Evolutionary conservation across 177 flowering plant species (phyloP), one percentile per base, ranked within the genome.

Genomic region (Vitis hybrid): DNA sequence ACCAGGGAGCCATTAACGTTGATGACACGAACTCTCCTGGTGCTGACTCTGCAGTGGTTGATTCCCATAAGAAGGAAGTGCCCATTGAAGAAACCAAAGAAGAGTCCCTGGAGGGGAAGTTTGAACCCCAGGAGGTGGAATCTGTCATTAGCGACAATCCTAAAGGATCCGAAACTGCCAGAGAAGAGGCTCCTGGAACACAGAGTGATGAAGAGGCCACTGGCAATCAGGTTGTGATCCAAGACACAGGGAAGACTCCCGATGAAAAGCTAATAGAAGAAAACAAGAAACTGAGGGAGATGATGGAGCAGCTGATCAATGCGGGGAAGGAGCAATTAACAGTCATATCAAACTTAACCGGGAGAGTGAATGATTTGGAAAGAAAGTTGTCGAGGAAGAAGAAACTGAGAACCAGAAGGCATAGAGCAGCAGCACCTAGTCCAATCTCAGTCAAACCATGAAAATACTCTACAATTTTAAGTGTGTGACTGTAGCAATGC

Each of bases 311-410:
- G 75, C 73, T 88, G 56, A 66, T 90, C 7, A 73, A 83, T 62
- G 80, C 86, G 3, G 96, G 94, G 16, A 86, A 81, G 48, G 82
- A 87, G 31, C 92, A 93, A 80, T 52, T 89, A 52, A 57, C 39
- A 2, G 78, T 79, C 1, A 88, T 93, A 51, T 81, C 86, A 12
- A 76, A 65, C 31, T 70, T 92, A 53, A 78, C 71, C 48, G 78
- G 79, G 3, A 85, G 86, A 76, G 86, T 90, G 49, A 82, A 77
- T 58, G 83, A 88, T 55, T 68, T 90, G 79, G 93, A 91, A 80
- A 80, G 55, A 72, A 84, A 78, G 57, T 26, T 89, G 57, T 45
- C 70, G 0, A 83, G 55, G 79, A 81, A 73, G 70, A 81, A 74
- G 68, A 78, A 67, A 55, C 1, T 67, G 62, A 82, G 78, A 70